phyloP scores from a whole-genome alignment of 73 alveolate genomes.

The Symbiodinium natans region DNA sequence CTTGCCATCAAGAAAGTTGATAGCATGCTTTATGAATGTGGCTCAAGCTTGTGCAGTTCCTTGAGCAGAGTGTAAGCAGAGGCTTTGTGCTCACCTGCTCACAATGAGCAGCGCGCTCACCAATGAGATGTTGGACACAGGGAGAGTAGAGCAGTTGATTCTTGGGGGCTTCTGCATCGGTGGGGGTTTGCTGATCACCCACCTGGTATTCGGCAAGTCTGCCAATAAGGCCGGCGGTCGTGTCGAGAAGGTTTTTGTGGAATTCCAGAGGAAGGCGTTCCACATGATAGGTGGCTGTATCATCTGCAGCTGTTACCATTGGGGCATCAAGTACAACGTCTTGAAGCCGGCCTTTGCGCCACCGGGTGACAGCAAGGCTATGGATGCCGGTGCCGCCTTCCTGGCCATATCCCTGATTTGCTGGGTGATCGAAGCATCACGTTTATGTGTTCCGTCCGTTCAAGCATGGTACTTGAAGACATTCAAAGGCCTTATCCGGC shows the following conservation, averaged over 20 bases:
- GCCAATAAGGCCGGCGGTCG: conserved; percentile 66
- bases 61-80: not conserved
- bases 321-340: conserved; percentile 71
- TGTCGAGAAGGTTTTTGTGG: conserved; percentile 59
- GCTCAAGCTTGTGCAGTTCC: conserved; percentile 5
- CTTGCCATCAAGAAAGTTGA: no score
- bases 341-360: conserved; percentile 53
- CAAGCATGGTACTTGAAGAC: conserved; percentile 73
- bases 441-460: conserved; percentile 64
- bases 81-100: not conserved
- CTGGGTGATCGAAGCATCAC: conserved; percentile 78
- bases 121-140: conserved; percentile 65
- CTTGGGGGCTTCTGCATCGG: conserved; percentile 65
- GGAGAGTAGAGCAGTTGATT: conserved; percentile 55
- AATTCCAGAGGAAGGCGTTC: conserved; percentile 84
- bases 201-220: conserved; percentile 62
- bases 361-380: conserved; percentile 29
- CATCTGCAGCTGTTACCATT: conserved; percentile 70
- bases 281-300: conserved; percentile 93
- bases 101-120: conserved; percentile 34
- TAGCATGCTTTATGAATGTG: no score
- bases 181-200: conserved; percentile 45
- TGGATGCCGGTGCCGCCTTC: conserved; percentile 85
- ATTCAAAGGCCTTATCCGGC: conserved; percentile 67
- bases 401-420: conserved; percentile 32